phyloP scores from a whole-genome alignment of 2,329 filamentous ascomycete genomes.

The Cladosporium cucumerinum region DNA sequence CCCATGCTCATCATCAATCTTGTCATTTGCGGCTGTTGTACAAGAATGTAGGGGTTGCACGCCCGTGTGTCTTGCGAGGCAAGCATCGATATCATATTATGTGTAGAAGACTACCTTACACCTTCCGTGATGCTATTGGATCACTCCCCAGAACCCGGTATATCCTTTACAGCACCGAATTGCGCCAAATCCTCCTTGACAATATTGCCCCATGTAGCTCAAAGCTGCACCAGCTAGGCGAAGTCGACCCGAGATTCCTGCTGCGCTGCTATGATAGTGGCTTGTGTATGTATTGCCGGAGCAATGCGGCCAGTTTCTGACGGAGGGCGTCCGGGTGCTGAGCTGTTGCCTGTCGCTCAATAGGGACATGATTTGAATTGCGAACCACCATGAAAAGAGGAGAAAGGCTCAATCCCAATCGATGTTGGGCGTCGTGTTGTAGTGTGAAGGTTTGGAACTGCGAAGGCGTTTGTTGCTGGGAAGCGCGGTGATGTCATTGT shows the following conservation, averaged over 20 bases:
- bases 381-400: background rate
- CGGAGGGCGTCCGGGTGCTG: background rate
- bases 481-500: background rate
- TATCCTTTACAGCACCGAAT: background rate
- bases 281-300: background rate
- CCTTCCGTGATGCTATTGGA: background rate
- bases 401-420: background rate
- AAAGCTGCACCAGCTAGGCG: background rate
- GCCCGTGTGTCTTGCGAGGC: background rate
- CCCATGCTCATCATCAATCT: background rate
- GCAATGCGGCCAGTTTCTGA: background rate
- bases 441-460: background rate
- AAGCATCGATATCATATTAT: background rate
- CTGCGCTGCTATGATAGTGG: background rate
- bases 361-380: background rate
- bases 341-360: background rate
- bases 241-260: background rate
- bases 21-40: background rate
- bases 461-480: background rate
- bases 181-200: background rate
- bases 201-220: background rate
- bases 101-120: background rate
- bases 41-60: background rate
- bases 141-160: background rate
- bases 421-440: background rate